phyloP scores from a whole-genome alignment of 768 basidiomycete genomes.

The Fomitopsis serialis region DNA sequence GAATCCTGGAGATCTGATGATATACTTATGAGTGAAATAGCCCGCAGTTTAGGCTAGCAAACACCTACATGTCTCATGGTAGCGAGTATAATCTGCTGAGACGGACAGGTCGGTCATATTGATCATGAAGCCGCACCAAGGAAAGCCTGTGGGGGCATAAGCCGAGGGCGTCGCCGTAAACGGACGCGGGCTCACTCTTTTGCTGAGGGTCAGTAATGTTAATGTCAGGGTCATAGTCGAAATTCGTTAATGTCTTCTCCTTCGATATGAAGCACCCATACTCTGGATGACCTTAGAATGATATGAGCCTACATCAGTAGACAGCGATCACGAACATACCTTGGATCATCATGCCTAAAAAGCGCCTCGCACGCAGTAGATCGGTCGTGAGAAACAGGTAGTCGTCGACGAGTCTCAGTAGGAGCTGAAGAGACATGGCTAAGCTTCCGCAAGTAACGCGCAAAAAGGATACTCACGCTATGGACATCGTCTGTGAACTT shows the following conservation, averaged over 20 bases:
- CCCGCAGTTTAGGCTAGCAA: neutral
- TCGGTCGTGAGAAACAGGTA: conserved; percentile 84
- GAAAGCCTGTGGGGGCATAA: conserved; percentile 53
- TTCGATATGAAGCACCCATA: conserved; percentile 89
- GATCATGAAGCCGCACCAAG: conserved; percentile 90
- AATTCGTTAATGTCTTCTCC: conserved; percentile 88
- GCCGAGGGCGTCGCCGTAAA: neutral
- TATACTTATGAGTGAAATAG: neutral
- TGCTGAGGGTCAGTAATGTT: conserved; percentile 47
- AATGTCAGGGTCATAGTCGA: conserved; percentile 54
- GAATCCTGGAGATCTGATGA: conserved; percentile 57
- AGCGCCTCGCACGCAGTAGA: conserved; percentile 50
- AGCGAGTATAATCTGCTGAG: conserved; percentile 72
- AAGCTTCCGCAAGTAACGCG: neutral
- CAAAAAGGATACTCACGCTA: conserved; percentile 45
- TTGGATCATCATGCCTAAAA: conserved; percentile 70
- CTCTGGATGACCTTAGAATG: conserved; percentile 70
- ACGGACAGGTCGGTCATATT: conserved; percentile 74
- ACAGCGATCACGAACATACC: conserved; percentile 33
- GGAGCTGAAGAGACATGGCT: conserved; percentile 40
- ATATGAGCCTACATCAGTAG: too few relatives aligned
- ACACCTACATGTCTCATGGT: conserved; percentile 49
- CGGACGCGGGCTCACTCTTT: conserved; percentile 27
- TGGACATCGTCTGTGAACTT: conserved; percentile 49
- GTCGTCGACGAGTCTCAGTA: conserved; percentile 90